Evolutionary conservation across 805 yeast species (phyloP), one percentile per base, ranked within the genome.

Genomic region (Sungouiozyma ichnusensis): DNA sequence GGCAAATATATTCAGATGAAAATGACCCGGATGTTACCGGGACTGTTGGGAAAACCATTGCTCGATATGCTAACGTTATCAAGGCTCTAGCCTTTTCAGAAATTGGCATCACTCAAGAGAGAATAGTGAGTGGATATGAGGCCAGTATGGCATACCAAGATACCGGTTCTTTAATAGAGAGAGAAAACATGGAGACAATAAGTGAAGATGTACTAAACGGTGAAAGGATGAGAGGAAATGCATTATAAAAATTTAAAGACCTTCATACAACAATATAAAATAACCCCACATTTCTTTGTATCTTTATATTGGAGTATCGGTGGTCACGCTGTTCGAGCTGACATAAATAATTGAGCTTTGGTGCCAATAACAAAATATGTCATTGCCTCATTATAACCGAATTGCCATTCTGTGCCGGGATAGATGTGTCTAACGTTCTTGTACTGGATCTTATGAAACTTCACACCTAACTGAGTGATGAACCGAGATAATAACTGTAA

Each of bases 1-100:
- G 94, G 92, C 95, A 88, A 58, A 90, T 92, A 34, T 92, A 92
- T 65, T 79, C 90, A 40, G 97, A 94, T 63, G 73, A 74, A 45
- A 94, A 92, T 58, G 95, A 86, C 48, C 64, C 65, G 16, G 54
- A 63, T n/a, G 79, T 92, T 16, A 66, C 83, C 4, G 63, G 69
- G 20, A 67, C 74, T 15, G 69, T 77, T 15, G 75, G 90, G 49
- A 75, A 73, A 46, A 81, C 86, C 6, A 88, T 92, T 27, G 73
- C 94, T 2, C 71, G 97, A 47, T 92, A 92, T 61, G 74, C 81
- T 40, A 86, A 86, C 60, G 88, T 92, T 49, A 69, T 92, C 40
- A 75, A 76, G 54, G 90, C 94, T 0, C 68, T 92, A 46, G 82
- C 85, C n/a, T 73, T 73, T 51, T 79, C 87, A 50, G 95, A 85